Evolutionary conservation across 495 filamentous ascomycete species (phyloP), one percentile per base, ranked within the genome.

Genomic region (Cetradonia linearis): DNA sequence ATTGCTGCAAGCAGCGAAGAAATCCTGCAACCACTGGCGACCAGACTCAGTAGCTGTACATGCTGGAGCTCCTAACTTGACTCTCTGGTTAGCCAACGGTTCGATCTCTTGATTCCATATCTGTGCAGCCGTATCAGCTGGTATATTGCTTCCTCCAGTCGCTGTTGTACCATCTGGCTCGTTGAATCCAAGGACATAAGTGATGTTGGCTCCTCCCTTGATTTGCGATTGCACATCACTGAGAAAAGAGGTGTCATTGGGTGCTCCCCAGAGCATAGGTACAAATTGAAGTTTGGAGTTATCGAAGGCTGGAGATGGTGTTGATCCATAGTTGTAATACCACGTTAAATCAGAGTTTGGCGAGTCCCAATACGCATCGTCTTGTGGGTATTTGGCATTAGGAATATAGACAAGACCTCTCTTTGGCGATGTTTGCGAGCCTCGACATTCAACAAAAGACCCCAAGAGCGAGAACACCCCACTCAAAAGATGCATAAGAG

Each of bases 181-280:
- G 69, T 91, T 91, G 74, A 88, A 89, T 25, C 73, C 77, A 34
- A 91, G 72, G 11, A 88, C 80, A 62, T 86, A 78, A 8, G 68
- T 77, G 65, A 91, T 82, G 31, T 81, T 80, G n/a, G 73, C 71
- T 18, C 83, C 82, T 20, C 64, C 62, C 33, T 72, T 64, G 60
- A 86, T 77, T 64, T 81, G 73, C 11, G 62, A 34, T 49, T 67
- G 71, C 28, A 89, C 75, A 18, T 72, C 74, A 49, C 77, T 70
- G 34, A 81, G 70, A 70, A 87, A 87, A 13, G 76, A 68, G 7
- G 73, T 81, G 57, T 80, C 75, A 65, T 69, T 70, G 50, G 73
- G 67, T 23, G 65, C 65, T n/a, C 86, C 86, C 84, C 83, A 91
- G 34, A 89, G 77, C 87, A 88, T 88, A 34, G 87, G 87, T n/a